Percentiles rank a stretch among this genome's conserved stretches.
phyloP scores from a whole-genome alignment of 2,329 filamentous ascomycete genomes.

The Paecilomyces dactylethromorphus region DNA sequence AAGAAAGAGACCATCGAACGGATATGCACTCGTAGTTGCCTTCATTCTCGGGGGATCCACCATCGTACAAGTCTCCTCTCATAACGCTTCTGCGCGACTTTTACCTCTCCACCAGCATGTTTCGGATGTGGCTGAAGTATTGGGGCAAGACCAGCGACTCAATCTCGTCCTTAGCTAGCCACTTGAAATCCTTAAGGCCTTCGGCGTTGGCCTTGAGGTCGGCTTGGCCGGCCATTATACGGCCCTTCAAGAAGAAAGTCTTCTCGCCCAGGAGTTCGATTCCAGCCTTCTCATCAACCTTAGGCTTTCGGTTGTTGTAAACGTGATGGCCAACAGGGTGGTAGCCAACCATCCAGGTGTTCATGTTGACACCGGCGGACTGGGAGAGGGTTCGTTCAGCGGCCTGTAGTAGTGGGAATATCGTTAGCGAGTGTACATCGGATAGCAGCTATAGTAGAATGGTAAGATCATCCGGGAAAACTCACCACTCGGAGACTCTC shows the following conservation, averaged over 20 bases:
- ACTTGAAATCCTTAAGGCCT: constrained; percentile 77
- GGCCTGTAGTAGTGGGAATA: constrained; percentile 50
- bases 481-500: constrained; percentile 80
- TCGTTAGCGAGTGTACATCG: background rate
- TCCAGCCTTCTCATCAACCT: constrained; percentile 32
- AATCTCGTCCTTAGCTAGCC: constrained; percentile 87
- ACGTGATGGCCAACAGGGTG: constrained; percentile 78
- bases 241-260: constrained; percentile 90
- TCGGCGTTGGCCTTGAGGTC: constrained; percentile 66
- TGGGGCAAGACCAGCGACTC: constrained; percentile 55
- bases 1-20: background rate
- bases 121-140: constrained; percentile 70
- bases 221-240: constrained; percentile 96
- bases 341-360: constrained; percentile 93
- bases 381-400: constrained; percentile 72
- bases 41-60: background rate
- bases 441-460: background rate
- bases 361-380: constrained; percentile 88
- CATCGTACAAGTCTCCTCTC: background rate
- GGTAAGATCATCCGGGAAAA: constrained; percentile 11
- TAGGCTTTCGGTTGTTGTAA: constrained; percentile 46
- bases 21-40: background rate
- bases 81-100: constrained; percentile 1
- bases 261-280: constrained; percentile 60
- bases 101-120: constrained; percentile 77